These are phyloP conservation scores for Naganishia friedmannii DNA, from an alignment of 768 basidiomycete species.

Conservation along the genomic window DNA sequence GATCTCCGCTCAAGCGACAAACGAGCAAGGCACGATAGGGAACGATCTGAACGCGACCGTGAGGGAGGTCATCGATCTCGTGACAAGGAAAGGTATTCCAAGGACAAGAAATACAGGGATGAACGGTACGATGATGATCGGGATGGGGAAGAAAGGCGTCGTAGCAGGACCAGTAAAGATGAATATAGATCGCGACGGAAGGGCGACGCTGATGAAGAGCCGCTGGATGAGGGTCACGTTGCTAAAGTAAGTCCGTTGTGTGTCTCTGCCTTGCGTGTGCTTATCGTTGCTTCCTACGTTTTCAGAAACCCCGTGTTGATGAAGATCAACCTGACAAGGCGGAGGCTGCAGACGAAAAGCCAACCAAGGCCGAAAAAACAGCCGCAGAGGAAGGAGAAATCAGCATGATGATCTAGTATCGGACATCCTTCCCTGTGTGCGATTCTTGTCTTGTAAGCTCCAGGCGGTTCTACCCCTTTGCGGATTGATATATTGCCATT, in stretches of 20 bases:
- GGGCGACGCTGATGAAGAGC: slow-evolving; percentile 25
- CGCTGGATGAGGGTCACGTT: slow-evolving; percentile 4
- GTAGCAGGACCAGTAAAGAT: slow-evolving; percentile 28
- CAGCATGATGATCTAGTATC: slow-evolving; percentile 11
- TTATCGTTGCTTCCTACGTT: background rate
- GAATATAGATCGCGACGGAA: slow-evolving; percentile 28
- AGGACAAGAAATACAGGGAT: slow-evolving; percentile 11
- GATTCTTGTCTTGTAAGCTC: background rate
- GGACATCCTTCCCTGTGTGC: background rate
- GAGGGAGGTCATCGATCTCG: slow-evolving; percentile 23
- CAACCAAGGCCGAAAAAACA: background rate
- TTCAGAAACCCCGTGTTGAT: slow-evolving; percentile 27
- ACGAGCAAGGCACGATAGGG: slow-evolving; percentile 33
- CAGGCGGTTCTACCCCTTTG: background rate
- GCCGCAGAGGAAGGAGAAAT: slow-evolving; percentile 13
- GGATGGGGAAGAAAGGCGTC: slow-evolving; percentile 16
- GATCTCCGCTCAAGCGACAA: slow-evolving; percentile 25
- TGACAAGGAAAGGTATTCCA: slow-evolving; percentile 23
- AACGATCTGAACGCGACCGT: slow-evolving; percentile 32
- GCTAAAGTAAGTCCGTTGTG: slow-evolving; percentile 19
- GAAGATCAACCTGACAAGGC: slow-evolving; percentile 4
- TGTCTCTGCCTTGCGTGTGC: background rate
- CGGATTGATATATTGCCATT: background rate
- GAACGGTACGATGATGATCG: slow-evolving; percentile 22
- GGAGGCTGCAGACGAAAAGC: background rate